Evolutionary conservation across 495 filamentous ascomycete species (phyloP), one percentile per base, ranked within the genome.

Genomic region (Aspergillus panamensis): DNA sequence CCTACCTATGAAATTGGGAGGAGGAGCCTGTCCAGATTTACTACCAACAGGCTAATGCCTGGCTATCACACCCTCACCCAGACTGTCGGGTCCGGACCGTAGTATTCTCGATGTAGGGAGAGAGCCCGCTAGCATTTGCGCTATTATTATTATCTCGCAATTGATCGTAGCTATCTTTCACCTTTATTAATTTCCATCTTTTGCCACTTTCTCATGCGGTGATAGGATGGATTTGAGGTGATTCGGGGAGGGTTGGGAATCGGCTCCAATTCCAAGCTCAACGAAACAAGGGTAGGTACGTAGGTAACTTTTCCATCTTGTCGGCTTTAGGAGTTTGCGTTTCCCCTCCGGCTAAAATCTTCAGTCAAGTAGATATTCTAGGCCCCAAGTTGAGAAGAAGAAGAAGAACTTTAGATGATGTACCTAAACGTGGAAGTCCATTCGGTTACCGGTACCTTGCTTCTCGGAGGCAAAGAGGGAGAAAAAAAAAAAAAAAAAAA

Each of bases 11-110:
- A 48, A 49, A 57, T 51, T 29, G 60, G 49, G 50, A 37, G 49
- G 50, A 37, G 32, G 7, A 48, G 60, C 63, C 25, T 25, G 25
- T 57, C 43, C 56, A 52, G 50, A 57, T 66, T 49, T 33, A 40
- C 53, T 20, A 49, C 43, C 48, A 44, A 53, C 45, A 55, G 44
- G 58, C 64, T 66, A 66, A 66, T 66, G 64, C 64, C 58, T 39
- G 62, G 62, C 58, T 63, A 66, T 63, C 58, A 66, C 64, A 61
- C 61, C 44, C 45, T 63, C 57, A 59, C 20, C 64, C 64, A 66
- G 58, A 66, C 58, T 66, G 64, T 66, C 64, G 64, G 64, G 64
- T 59, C 64, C 64, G 48, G 55, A 49, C 54, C 44, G 58, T 52
- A 53, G 55, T 59, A 56, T 61, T 61, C 48, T 37, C 10, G 57